Conservation (phyloP, 495 filamentous ascomycete species). For the Tuber indicum region DNA sequence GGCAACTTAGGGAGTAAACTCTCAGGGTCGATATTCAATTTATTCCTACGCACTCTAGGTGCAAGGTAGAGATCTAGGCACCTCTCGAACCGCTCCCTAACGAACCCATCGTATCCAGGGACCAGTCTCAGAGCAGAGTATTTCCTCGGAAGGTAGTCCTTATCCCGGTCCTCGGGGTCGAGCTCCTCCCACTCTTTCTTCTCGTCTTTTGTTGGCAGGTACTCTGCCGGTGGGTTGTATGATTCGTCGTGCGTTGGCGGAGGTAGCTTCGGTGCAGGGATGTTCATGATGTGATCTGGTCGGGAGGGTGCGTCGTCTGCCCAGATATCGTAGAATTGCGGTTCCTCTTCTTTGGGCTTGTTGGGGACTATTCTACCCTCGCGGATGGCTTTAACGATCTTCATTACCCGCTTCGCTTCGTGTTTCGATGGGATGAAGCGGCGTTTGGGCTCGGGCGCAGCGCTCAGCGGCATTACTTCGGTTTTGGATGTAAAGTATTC, state of each 20-base stretch:
- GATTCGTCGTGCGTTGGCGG: slow-evolving; percentile 91
- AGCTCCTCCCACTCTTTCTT: slow-evolving; percentile 79
- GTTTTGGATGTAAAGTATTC: slow-evolving; percentile 87
- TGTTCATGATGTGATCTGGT: slow-evolving; percentile 84
- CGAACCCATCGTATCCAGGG: slow-evolving; percentile 80
- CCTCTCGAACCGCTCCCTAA: slow-evolving; percentile 93
- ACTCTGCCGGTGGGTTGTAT: slow-evolving; percentile 94
- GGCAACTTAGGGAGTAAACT: slow-evolving; percentile 93
- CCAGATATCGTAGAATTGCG: slow-evolving; percentile 80
- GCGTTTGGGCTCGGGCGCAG: slow-evolving; percentile 90
- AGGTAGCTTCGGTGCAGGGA: slow-evolving; percentile 90
- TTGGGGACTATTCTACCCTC: slow-evolving; percentile 93
- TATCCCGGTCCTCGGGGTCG: slow-evolving; percentile 85
- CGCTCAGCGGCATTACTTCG: slow-evolving; percentile 89
- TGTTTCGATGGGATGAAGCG: slow-evolving; percentile 97
- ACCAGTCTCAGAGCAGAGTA: slow-evolving; percentile 80
- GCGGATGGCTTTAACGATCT: slow-evolving; percentile 89
- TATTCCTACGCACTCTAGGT: slow-evolving; percentile 82
- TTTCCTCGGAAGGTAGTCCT: slow-evolving; percentile 75
- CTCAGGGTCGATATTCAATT: slow-evolving; percentile 92
- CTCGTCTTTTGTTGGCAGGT: slow-evolving; percentile 78
- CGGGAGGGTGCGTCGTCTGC: slow-evolving; percentile 70
- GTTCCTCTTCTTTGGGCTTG: slow-evolving; percentile 65
- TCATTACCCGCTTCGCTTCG: slow-evolving; percentile 94
- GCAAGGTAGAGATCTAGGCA: slow-evolving; percentile 94